Base-by-base conservation (phyloP, 208 protist species). In the Trypanosoma theileri region DNA sequence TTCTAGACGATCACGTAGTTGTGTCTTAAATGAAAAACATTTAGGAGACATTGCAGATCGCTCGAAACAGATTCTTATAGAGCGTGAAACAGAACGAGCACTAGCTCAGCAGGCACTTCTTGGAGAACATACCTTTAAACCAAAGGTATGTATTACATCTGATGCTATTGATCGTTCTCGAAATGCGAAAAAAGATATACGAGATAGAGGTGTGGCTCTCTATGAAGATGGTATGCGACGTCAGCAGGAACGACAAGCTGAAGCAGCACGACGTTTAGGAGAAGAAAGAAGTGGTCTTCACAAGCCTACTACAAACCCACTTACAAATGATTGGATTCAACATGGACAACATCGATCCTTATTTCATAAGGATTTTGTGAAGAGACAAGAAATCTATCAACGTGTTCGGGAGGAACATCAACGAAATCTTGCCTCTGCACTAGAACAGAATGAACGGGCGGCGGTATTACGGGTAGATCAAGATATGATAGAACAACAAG, bases 361-460 rank as follows among this genome's bases (percentile, higher is more conserved):
- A 40, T 93, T 93, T 58, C 24, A 84, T 35, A 46, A 79, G 19
- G 69, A 81, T 73, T 95, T 95, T 73, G 76, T 95, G 8, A 64
- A 42, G 6, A 81, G 89, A 3, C 89, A 95, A 67, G 72, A 79
- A 41, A 44, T 91, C 0, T 93, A 95, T 73, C 69, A 85, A 40
- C 62, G 77, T 21, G 84, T 89, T 13, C 77, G 75, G 45, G 71
- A 89, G 19, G 72, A 91, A 55, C 74, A 93, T 59, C 73, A 51
- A 42, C 59, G 48, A 28, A 48, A 46, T 44, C 66, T 82, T 26
- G 56, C 52, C 10, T 22, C 57, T 46, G 73, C 66, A 17, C 17
- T 78, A n/a, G 73, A 61, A 59, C 9, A 69, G 24, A 59, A 42
- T 46, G 59, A 69, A 24, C 42, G 50, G 21, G 56, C 58, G 4